These are phyloP conservation scores for Melaleuca quinquenervia DNA, from an alignment of 345 rosid genomes.

Conservation along the genomic window DNA sequence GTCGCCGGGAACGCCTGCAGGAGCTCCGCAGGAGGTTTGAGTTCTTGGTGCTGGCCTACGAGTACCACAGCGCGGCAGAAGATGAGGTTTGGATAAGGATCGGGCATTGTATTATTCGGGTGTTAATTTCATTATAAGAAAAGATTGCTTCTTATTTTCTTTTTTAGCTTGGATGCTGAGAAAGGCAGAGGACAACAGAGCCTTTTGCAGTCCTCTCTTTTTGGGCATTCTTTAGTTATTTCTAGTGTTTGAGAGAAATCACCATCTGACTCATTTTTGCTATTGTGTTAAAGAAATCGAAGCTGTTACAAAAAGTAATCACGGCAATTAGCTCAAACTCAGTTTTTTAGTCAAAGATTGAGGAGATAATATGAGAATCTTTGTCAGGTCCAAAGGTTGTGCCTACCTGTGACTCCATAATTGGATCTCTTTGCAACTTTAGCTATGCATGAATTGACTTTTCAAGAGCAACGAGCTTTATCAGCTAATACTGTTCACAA, in stretches of 20 bases:
- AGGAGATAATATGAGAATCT: background rate
- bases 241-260: background rate
- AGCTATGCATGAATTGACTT: background rate
- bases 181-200: background rate
- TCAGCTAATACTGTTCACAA: background rate
- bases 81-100: constrained; percentile 47
- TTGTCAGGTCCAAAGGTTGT: background rate
- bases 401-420: background rate
- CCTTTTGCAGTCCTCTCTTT: background rate
- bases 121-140: background rate
- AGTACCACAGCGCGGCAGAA: constrained; percentile 61
- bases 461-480: background rate
- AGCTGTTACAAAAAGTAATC: background rate
- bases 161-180: background rate
- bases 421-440: background rate
- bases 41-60: constrained; percentile 51
- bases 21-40: constrained; percentile 43
- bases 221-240: background rate
- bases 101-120: background rate
- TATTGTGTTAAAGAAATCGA: background rate
- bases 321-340: background rate
- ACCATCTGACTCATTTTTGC: background rate
- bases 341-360: background rate
- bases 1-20: constrained; percentile 4
- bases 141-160: background rate